A percentile compares a stretch with the other conserved stretches of the same genome.
Evolutionary conservation across 768 basidiomycete genomes (phyloP).

Genomic region (Tulasnella sp.): DNA sequence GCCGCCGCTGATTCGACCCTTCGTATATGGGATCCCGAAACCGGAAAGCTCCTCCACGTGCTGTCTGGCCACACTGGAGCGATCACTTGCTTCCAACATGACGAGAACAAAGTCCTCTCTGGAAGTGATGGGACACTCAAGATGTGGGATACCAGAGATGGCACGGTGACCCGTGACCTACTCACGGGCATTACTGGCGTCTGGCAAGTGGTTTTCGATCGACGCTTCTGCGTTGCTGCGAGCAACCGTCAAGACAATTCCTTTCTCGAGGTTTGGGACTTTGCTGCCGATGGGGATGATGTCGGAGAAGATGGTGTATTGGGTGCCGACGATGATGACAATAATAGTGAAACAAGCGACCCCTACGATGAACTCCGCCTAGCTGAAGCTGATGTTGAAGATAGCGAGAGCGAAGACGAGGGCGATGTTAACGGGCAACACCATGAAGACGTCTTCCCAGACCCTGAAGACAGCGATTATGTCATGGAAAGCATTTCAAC

Average conservation of each 20-base stretch:
- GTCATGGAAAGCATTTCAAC: slow-evolving; percentile 8
- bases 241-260: slow-evolving; percentile 69
- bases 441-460: not conserved
- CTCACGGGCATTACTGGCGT: slow-evolving; percentile 87
- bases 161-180: slow-evolving; percentile 73
- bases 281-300: slow-evolving; percentile 41
- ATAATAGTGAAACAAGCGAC: slow-evolving; percentile 14
- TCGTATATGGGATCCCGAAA: slow-evolving; percentile 85
- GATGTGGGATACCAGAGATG: slow-evolving; percentile 93
- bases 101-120: slow-evolving; percentile 92
- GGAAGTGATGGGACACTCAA: slow-evolving; percentile 94
- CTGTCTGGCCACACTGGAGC: slow-evolving; percentile 88
- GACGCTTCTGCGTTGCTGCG: slow-evolving; percentile 88
- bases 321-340: slow-evolving; percentile 11
- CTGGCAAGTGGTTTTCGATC: slow-evolving; percentile 96
- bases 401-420: slow-evolving; percentile 44
- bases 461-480: slow-evolving; percentile 7
- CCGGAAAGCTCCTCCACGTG: slow-evolving; percentile 65
- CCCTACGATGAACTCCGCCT: slow-evolving; percentile 13
- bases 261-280: slow-evolving; percentile 84
- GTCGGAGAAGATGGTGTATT: slow-evolving; percentile 32
- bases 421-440: slow-evolving; percentile 27
- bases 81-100: slow-evolving; percentile 99
- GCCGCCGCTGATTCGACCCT: slow-evolving; percentile 94
- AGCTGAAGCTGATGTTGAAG: slow-evolving; percentile 43